A percentile compares a stretch with the other conserved stretches of the same genome.
phyloP scores from a whole-genome alignment of 2,329 filamentous ascomycete genomes.

The Paracoccidioides lutzii region DNA sequence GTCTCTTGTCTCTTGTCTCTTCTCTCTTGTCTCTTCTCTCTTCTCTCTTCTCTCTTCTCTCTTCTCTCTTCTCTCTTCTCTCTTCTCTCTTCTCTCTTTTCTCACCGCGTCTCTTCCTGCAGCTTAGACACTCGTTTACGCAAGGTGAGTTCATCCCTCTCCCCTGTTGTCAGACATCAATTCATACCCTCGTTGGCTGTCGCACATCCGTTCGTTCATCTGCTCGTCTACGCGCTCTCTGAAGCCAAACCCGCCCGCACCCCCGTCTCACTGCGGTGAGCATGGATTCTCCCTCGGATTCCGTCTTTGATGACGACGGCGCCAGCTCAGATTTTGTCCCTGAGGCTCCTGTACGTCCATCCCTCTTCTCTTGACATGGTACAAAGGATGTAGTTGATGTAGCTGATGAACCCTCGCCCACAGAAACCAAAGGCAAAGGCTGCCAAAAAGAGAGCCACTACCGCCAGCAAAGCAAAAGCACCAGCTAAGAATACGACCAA shows the following conservation, averaged over 20 bases:
- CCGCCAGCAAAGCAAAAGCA: slow-evolving; percentile 23
- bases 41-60: not conserved
- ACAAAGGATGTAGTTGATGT: not conserved
- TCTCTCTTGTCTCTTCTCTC: not conserved
- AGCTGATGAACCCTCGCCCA: not conserved
- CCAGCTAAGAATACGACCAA: slow-evolving; percentile 41
- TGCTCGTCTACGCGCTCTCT: not conserved
- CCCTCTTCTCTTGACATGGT: not conserved
- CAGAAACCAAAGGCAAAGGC: slow-evolving; percentile 48
- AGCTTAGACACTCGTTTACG: not conserved
- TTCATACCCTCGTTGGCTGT: not conserved
- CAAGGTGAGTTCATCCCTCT: not conserved
- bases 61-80: too few species aligned
- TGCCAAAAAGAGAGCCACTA: slow-evolving; percentile 37
- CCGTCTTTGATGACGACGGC: slow-evolving; percentile 42
- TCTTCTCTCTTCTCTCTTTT: not conserved
- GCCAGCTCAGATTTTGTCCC: slow-evolving; percentile 50
- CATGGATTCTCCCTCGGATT: slow-evolving; percentile 36
- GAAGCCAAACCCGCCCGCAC: not conserved
- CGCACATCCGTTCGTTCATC: not conserved
- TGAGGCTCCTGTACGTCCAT: slow-evolving; percentile 37
- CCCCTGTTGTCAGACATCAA: not conserved
- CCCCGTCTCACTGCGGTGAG: not conserved
- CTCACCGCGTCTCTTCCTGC: not conserved
- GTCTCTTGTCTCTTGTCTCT: too few species aligned